Percentiles rank a stretch among this genome's conserved stretches.
These are phyloP conservation scores for Geosmithia morbida DNA, from an alignment of 2,329 filamentous ascomycete genomes.

Conservation along the genomic window DNA sequence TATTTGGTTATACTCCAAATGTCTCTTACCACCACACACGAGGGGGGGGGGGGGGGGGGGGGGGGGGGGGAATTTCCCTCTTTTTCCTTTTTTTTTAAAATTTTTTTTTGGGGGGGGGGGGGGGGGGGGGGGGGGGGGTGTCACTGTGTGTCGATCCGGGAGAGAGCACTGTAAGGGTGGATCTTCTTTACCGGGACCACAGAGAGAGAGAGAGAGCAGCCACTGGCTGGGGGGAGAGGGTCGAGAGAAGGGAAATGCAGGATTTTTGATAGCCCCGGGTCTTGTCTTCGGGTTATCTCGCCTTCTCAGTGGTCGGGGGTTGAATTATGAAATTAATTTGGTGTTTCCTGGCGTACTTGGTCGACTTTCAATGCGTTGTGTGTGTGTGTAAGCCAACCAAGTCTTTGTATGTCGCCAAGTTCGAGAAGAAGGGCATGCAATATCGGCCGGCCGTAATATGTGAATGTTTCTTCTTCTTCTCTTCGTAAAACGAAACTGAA, in stretches of 20 bases:
- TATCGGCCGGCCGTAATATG: conserved; percentile 4
- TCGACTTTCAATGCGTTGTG: not conserved
- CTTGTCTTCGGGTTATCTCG: not conserved
- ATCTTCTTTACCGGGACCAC: conserved; percentile 8
- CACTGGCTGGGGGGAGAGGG: conserved; percentile 1
- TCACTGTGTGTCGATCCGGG: conserved; percentile 2
- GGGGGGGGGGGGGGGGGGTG: conserved; percentile 3
- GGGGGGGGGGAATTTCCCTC: not conserved
- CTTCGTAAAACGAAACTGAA: conserved; percentile 3
- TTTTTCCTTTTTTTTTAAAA: not conserved
- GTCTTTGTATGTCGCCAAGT: not conserved
- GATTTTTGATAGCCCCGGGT: not conserved
- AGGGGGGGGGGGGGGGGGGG: no score
- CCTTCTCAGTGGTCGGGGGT: not conserved
- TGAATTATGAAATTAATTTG: conserved; percentile 2
- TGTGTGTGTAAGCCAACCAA: not conserved
- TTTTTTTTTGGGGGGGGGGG: conserved; percentile 1
- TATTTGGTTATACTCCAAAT: not conserved
- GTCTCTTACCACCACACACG: not conserved
- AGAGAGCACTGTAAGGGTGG: conserved; percentile 6
- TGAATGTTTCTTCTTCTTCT: not conserved
- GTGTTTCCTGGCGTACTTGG: conserved; percentile 5
- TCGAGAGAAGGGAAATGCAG: not conserved
- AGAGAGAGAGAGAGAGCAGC: conserved; percentile 1
- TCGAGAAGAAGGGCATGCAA: not conserved